Percentiles rank a stretch among this genome's conserved stretches.
Evolutionary conservation across 179 eudicot genomes (phyloP).

Genomic region (Spinacia oleracea): DNA sequence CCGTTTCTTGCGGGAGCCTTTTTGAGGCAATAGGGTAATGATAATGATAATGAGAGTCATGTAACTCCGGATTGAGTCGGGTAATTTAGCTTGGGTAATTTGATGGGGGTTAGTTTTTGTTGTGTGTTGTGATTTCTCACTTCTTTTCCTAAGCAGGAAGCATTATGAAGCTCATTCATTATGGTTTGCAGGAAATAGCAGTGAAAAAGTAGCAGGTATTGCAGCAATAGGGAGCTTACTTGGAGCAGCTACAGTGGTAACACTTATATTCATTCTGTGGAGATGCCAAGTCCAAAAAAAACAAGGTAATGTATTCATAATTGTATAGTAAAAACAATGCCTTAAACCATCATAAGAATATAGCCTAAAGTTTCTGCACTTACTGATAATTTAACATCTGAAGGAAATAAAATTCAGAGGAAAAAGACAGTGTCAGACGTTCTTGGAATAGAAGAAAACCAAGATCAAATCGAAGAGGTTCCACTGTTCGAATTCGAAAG

Average conservation of each 20-base stretch:
- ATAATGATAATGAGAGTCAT: too few species aligned
- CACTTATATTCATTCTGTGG: conserved; percentile 8
- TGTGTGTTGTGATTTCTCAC: too few species aligned
- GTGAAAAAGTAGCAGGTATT: neutral
- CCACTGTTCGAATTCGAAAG: neutral
- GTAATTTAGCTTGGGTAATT: too few species aligned
- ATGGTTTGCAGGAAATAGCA: conserved; percentile 7
- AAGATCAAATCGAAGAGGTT: conserved; percentile 1
- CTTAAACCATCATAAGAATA: neutral
- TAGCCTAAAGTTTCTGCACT: neutral
- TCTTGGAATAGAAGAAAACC: too few species aligned
- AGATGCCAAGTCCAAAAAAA: neutral
- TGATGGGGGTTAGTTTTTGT: too few species aligned
- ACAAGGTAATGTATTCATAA: conserved; percentile 2
- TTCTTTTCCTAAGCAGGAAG: neutral
- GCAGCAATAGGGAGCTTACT: neutral
- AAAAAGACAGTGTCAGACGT: neutral
- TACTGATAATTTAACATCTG: neutral
- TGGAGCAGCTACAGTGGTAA: neutral
- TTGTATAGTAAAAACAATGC: neutral
- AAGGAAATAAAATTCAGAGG: neutral
- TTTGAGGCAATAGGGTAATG: too few species aligned
- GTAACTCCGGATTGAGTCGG: too few species aligned
- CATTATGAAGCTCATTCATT: neutral
- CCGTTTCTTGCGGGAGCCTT: too few species aligned